Percentiles rank a stretch among this genome's conserved stretches.
phyloP scores from a whole-genome alignment of 257 asterid species.

The Solanum sejunctum region DNA sequence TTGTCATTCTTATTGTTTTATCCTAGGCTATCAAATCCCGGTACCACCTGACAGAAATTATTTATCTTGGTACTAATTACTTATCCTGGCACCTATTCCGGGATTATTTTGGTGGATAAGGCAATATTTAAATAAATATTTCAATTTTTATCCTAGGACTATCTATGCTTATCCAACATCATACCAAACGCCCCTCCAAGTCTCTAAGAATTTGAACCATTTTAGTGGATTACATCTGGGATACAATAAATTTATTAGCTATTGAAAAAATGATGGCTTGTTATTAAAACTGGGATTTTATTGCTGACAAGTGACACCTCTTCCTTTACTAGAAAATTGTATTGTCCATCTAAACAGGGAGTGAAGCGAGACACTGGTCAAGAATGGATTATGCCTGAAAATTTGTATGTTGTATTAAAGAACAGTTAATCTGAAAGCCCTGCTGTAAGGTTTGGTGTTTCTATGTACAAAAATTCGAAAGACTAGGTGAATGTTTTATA shows the following conservation, averaged over 20 bases:
- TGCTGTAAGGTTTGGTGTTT: not conserved
- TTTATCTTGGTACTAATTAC: not conserved
- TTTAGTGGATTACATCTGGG: not conserved
- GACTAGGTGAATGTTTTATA: not conserved
- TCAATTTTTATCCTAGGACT: not conserved
- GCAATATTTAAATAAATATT: too few species aligned
- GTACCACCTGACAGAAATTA: not conserved
- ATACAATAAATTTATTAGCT: not conserved
- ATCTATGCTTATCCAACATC: not conserved
- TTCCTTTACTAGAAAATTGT: not conserved
- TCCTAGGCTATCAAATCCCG: too few species aligned
- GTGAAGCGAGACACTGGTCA: not conserved
- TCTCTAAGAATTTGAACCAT: not conserved
- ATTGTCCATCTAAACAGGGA: not conserved
- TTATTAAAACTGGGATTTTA: not conserved
- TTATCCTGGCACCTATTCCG: not conserved
- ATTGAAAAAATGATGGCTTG: not conserved
- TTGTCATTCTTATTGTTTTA: too few species aligned
- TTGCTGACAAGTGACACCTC: not conserved
- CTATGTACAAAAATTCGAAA: not conserved
- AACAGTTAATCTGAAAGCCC: not conserved
- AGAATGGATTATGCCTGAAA: not conserved
- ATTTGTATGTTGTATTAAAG: not conserved
- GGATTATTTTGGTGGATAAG: not conserved
- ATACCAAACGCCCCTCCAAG: not conserved